Conservation (phyloP, 106 monocot species). For the Dendrobium huoshanense region DNA sequence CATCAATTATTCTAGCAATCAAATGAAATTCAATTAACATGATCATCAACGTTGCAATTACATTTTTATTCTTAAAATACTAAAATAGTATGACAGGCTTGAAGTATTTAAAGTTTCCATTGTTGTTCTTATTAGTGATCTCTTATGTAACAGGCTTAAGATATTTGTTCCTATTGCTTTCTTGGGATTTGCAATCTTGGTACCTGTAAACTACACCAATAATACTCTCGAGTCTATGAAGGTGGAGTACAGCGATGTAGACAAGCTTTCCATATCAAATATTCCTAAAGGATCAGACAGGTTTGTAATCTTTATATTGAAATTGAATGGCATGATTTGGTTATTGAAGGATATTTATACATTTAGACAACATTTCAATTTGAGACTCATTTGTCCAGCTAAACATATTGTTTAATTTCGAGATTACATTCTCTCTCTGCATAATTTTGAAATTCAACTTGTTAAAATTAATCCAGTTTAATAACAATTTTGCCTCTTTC, state of each 20-base stretch:
- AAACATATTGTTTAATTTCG: no score
- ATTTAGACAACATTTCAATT: not conserved
- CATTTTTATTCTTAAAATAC: not conserved
- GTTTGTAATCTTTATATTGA: slow-evolving; percentile 19
- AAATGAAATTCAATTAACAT: not conserved
- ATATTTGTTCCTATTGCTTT: slow-evolving; percentile 55
- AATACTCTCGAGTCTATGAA: slow-evolving; percentile 23
- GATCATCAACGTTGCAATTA: not conserved
- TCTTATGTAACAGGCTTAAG: slow-evolving; percentile 31
- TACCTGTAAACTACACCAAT: slow-evolving; percentile 60
- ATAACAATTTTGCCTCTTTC: no score
- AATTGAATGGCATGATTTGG: not conserved
- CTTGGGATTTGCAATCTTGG: slow-evolving; percentile 48
- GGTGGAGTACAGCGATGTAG: slow-evolving; percentile 35
- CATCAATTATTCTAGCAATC: not conserved
- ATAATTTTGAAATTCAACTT: no score
- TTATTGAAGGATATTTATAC: not conserved
- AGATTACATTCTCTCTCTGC: no score
- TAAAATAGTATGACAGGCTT: not conserved
- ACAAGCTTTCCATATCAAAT: slow-evolving; percentile 87
- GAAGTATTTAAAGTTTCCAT: not conserved
- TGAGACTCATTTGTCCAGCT: no score
- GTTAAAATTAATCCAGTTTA: no score
- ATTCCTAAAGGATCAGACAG: slow-evolving; percentile 64
- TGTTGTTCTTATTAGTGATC: not conserved